Conservation (phyloP, 805 yeast species). For the Lipomyces lipofer region DNA sequence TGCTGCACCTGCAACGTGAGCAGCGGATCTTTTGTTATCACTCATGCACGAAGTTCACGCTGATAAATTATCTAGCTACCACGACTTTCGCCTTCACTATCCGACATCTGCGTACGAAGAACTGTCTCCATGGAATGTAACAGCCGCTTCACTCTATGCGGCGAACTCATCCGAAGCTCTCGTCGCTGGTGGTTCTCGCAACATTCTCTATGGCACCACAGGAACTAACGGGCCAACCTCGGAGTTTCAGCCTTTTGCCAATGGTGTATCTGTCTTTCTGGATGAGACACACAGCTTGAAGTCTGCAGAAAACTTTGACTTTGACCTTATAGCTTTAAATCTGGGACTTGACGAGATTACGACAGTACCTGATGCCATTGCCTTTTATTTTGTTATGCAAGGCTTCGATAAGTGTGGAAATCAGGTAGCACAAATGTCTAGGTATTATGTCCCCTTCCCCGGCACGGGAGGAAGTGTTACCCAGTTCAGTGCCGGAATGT, state of each 20-base stretch:
- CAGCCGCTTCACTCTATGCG: slow-evolving; percentile 3
- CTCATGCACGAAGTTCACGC: neutral
- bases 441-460: neutral
- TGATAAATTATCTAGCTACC: neutral
- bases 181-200: slow-evolving; percentile 3
- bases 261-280: neutral
- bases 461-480: slow-evolving; percentile 5
- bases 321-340: slow-evolving; percentile 1
- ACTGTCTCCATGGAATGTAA: slow-evolving; percentile 7
- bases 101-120: slow-evolving; percentile 4
- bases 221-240: neutral
- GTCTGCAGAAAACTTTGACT: slow-evolving; percentile 1
- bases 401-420: slow-evolving; percentile 6
- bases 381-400: neutral
- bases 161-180: slow-evolving; percentile 5
- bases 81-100: slow-evolving; percentile 8
- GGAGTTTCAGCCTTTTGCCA: neutral
- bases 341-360: neutral
- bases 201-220: slow-evolving; percentile 4
- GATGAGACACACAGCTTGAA: slow-evolving; percentile 3
- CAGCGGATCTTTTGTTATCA: neutral
- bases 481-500: slow-evolving; percentile 3
- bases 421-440: neutral
- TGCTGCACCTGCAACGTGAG: slow-evolving; percentile 2
- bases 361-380: neutral